A percentile compares a stretch with the other conserved stretches of the same genome.
phyloP scores from a whole-genome alignment of 176 grass and related monocot genomes.

The Rhynchospora tenuis region DNA sequence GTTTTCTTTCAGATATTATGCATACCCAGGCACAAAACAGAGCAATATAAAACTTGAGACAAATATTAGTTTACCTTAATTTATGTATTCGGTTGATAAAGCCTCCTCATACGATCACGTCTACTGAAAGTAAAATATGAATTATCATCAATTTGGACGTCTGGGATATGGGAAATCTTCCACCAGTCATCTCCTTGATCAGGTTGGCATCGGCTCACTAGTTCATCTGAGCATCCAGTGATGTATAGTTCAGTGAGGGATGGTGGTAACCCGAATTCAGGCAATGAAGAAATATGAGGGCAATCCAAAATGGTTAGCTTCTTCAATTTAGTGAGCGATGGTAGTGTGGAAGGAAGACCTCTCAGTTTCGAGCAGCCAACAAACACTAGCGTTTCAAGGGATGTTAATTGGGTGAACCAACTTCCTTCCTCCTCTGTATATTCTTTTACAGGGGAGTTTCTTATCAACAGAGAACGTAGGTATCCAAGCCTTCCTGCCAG shows the following conservation, averaged over 20 bases:
- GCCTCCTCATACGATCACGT: too few species aligned
- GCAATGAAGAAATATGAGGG: neutral
- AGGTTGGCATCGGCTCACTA: neutral
- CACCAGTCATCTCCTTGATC: neutral
- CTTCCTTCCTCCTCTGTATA: neutral
- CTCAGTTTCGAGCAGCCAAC: neutral
- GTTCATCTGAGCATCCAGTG: neutral
- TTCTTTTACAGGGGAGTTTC: neutral
- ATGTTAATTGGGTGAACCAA: neutral
- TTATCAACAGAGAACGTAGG: neutral
- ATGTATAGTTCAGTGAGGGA: conserved; percentile 5
- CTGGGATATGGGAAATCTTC: conserved; percentile 1
- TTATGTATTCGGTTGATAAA: too few species aligned
- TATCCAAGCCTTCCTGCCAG: neutral
- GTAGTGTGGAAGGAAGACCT: neutral
- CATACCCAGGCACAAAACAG: too few species aligned
- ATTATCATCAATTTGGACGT: neutral
- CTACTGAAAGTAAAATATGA: too few species aligned
- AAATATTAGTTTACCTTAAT: too few species aligned
- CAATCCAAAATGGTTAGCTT: neutral
- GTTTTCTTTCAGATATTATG: too few species aligned
- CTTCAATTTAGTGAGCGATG: neutral
- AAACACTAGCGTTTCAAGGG: conserved; percentile 30
- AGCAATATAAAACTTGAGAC: too few species aligned
- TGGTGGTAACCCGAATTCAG: neutral